Evolutionary conservation across 2,329 filamentous ascomycete genomes (phyloP), one percentile per base, ranked within the genome.

Genomic region (Emericellopsis atlantica): DNA sequence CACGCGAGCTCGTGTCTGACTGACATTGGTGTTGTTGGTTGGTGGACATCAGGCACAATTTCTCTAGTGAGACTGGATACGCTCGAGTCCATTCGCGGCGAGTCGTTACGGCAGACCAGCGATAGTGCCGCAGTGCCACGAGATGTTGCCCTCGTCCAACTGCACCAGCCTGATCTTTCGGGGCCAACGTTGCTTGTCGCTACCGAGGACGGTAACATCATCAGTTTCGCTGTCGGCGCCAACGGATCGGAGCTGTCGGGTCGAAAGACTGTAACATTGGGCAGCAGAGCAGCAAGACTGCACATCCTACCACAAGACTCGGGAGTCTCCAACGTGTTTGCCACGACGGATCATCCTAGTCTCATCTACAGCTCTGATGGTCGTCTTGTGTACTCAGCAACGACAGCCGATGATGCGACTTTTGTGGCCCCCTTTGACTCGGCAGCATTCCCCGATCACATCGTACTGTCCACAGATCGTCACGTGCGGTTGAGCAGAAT

Each of bases 321-420:
- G 37, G 76, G 74, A 0, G 64, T 86, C 1, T 84, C 73, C 55
- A 93, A 84, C 50, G 80, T 98, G 1, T 94, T 98, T 56, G 87
- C 88, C 1, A 94, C 87, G 0, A 95, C 88, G 43, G 92, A 98
- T 52, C 87, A 95, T 54, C 85, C 92, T 0, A 95, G 86, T 47
- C 63, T 98, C 41, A 95, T 98, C 38, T 95, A 98, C 55, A 84
- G 84, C 8, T 79, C 81, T 0, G 88, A 95, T 54, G 86, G 84
- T 1, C 76, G 89, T 18, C 82, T 95, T 33, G 79, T 95, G 1
- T 98, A 93, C 62, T 95, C 89, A 5, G 89, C 92, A 2, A 86
- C 95, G 2, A 95, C 90, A 11, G 87, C 89, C 3, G 85, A 95
- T 45, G 81, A 88, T 46, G 85, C 87, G 1, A 81, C 80, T 1